These are phyloP conservation scores for Glonium stellatum DNA, from an alignment of 495 filamentous ascomycete species.

Conservation along the genomic window DNA sequence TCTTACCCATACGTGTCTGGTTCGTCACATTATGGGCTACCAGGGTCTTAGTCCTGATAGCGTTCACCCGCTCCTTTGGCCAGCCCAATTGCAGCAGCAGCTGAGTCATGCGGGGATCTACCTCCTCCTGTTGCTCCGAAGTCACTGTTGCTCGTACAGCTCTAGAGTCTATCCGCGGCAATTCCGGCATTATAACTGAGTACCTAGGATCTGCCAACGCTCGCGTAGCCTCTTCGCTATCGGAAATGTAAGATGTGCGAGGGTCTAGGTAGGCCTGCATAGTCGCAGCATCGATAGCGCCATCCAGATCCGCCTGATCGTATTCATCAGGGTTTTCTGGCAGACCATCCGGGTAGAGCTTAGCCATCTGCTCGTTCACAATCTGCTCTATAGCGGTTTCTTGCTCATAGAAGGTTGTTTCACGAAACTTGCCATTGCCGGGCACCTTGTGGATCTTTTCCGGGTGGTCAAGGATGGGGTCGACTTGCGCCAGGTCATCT, in stretches of 20 bases:
- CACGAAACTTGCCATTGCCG: conserved; percentile 9
- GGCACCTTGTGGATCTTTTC: conserved; percentile 11
- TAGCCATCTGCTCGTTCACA: conserved; percentile 45
- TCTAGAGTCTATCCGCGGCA: conserved; percentile 22
- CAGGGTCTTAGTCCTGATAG: conserved; percentile 55
- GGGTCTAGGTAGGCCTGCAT: conserved; percentile 23
- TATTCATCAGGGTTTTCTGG: conserved; percentile 10
- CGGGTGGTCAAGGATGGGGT: conserved; percentile 48
- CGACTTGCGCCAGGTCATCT: conserved; percentile 74
- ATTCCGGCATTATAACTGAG: conserved; percentile 12
- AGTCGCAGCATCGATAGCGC: conserved; percentile 15
- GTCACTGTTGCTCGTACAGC: conserved; percentile 18
- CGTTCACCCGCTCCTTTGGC: conserved; percentile 46
- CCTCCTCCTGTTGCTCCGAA: conserved; percentile 32
- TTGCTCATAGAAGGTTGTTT: conserved; percentile 16
- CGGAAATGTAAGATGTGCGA: conserved; percentile 9
- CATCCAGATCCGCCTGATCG: conserved; percentile 9
- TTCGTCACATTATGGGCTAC: conserved; percentile 71
- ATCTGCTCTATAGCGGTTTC: conserved; percentile 19
- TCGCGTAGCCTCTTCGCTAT: conserved; percentile 1
- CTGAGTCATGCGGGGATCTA: conserved; percentile 46
- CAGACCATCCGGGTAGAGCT: conserved; percentile 40
- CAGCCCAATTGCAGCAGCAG: conserved; percentile 68
- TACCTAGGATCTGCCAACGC: conserved; percentile 21
- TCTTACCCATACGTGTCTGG: conserved; percentile 94